A percentile compares a stretch with the other conserved stretches of the same genome.
Conservation (phyloP, 371 early-diverging fungal species). For the Mucor indicus region DNA sequence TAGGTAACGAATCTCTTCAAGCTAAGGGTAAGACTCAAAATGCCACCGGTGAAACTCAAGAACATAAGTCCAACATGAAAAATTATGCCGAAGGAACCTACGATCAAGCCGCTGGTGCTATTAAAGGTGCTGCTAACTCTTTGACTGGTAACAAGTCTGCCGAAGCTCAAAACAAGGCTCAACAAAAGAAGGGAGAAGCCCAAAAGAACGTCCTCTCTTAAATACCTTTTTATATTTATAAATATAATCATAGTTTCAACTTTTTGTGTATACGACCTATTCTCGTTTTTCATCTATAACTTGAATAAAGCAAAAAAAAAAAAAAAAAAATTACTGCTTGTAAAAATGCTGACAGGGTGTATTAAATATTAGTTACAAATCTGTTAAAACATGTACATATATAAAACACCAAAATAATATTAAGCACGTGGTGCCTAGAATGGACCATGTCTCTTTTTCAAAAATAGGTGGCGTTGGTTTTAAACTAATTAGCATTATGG, state of each 20-base stretch:
- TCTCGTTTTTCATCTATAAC: background rate
- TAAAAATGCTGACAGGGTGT: too few species aligned
- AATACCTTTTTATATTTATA: too few species aligned
- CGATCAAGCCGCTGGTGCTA: constrained; percentile 21
- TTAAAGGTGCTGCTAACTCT: constrained; percentile 21
- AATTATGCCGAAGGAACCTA: constrained; percentile 17
- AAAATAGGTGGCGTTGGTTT: too few species aligned
- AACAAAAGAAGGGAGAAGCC: constrained; percentile 28
- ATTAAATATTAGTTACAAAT: too few species aligned
- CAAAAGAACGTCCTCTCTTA: constrained; percentile 21
- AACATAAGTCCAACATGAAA: constrained; percentile 16
- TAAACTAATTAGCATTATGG: too few species aligned
- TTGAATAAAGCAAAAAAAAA: background rate
- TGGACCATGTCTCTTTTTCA: too few species aligned
- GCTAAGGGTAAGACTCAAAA: constrained; percentile 34
- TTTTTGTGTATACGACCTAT: background rate
- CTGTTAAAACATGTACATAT: too few species aligned
- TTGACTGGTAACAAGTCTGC: constrained; percentile 21
- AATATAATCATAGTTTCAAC: too few species aligned
- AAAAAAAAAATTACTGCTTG: background rate
- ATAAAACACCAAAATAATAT: too few species aligned
- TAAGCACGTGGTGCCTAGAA: too few species aligned
- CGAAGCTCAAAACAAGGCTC: constrained; percentile 19
- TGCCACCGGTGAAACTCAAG: constrained; percentile 17
- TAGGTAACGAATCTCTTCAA: constrained; percentile 46